Evolutionary conservation across 2,329 filamentous ascomycete species (phyloP).

Genomic region (Chaetomium sp.): DNA sequence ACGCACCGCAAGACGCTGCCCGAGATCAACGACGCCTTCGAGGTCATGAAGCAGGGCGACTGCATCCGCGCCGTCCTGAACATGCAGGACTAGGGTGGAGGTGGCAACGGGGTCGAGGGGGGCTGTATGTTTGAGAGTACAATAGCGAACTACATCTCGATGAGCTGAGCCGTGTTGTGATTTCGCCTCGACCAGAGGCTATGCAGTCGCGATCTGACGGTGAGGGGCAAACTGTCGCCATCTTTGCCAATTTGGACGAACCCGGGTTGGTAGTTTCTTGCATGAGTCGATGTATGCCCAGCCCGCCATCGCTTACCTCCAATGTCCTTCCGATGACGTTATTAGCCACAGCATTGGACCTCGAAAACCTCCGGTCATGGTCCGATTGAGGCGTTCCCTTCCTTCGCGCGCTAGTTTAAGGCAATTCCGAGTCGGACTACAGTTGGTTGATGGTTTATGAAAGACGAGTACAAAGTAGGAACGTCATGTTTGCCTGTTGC

Average conservation of each 20-base stretch:
- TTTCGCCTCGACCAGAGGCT: not conserved
- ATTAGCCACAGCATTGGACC: not conserved
- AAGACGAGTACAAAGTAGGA: not conserved
- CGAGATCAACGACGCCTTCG: slow-evolving; percentile 84
- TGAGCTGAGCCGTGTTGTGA: not conserved
- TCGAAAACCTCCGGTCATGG: not conserved
- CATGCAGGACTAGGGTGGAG: slow-evolving; percentile 46
- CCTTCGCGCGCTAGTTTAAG: not conserved
- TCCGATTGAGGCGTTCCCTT: not conserved
- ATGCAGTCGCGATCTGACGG: not conserved
- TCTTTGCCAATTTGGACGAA: not conserved
- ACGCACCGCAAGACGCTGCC: slow-evolving; percentile 84
- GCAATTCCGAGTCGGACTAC: not conserved
- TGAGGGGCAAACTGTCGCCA: not conserved
- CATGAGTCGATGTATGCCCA: too few species aligned
- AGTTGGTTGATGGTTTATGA: not conserved
- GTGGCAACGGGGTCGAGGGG: not conserved
- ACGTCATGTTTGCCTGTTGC: not conserved
- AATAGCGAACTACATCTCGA: not conserved
- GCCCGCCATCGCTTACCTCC: not conserved
- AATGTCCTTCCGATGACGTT: not conserved
- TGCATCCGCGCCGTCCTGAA: slow-evolving; percentile 94
- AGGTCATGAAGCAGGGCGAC: slow-evolving; percentile 93
- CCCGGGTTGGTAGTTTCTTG: not conserved
- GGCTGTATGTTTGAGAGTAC: slow-evolving; percentile 5